Base-by-base conservation (phyloP, 805 yeast species). In the Myxozyma melibiosi region DNA sequence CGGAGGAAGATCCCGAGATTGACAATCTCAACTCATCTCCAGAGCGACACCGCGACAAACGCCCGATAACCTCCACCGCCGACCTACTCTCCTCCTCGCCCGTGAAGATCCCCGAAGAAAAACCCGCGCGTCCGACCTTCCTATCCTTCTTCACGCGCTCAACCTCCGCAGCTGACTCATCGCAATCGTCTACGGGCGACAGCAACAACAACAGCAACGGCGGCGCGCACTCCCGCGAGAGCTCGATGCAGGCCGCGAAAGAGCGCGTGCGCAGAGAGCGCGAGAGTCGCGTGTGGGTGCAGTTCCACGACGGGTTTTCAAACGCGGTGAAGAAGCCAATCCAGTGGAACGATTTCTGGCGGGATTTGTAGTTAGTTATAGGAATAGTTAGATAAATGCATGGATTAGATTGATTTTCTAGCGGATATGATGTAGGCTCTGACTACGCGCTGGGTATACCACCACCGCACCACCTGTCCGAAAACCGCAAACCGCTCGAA, bases 281-380 rank as follows among this genome's bases (percentile, higher is more conserved):
- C 34, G 57, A 57, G 24, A 48, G 74, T 9, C 46, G 44, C 65
- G 76, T 81, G 49, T 90, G 96, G 96, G 85, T 90, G 14, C 88
- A 86, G 68, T 89, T 85, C 67, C 88, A 88, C 63, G 96, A 89
- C 70, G 96, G 96, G 1, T 90, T 84, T 68, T 85, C 94, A 9
- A 85, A 88, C 71, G 96, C 96, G 0, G 96, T 90, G 3, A 73
- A 91, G 41, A 88, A 87, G 65, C 85, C 83, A 50, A 83, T 89
- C 35, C 80, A 82, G 20, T 89, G 96, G 96, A 70, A 73, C 13
- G 83, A 80, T 55, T 70, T 89, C 24, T 88, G 88, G 85, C 33
- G 59, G 34, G 47, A 54, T n/a, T 22, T 54, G 41, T 54, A 48
- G 33, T 18, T n/a, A n/a, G 7, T 30, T 30, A 33, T 33, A 11